Evolutionary conservation across 225 moss, liverwort and hornwort species (phyloP).

Genomic region (Polytrichum commune): DNA sequence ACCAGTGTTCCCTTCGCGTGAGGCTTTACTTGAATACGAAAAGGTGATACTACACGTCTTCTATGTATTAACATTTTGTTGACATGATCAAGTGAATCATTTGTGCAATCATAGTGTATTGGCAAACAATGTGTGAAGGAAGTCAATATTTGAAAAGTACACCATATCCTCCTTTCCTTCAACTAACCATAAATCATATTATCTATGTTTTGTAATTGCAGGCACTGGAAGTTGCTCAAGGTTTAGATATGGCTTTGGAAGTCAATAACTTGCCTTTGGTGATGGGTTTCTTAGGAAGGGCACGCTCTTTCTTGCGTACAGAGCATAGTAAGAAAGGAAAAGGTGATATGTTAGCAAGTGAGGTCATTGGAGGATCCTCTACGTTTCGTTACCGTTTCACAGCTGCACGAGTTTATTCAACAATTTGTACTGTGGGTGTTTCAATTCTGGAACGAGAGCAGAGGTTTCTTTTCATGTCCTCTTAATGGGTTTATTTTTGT

Average conservation of each 20-base stretch:
- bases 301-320: constrained; percentile 40
- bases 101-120: too few species aligned
- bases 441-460: constrained; percentile 86
- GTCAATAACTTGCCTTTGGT: constrained; percentile 52
- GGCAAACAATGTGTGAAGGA: too few species aligned
- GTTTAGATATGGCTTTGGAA: constrained; percentile 88
- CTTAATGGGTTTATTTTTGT: not conserved
- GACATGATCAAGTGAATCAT: not conserved
- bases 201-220: constrained; percentile 17
- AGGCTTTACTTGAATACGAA: constrained; percentile 73
- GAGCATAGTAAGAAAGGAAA: constrained; percentile 33
- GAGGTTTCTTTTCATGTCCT: constrained; percentile 46
- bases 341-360: constrained; percentile 7
- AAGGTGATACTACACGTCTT: constrained; percentile 35
- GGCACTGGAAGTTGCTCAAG: constrained; percentile 94
- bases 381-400: constrained; percentile 78
- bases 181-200: too few species aligned
- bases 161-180: too few species aligned
- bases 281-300: constrained; percentile 49
- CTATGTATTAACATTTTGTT: not conserved
- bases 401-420: constrained; percentile 79
- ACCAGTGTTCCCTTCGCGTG: constrained; percentile 66
- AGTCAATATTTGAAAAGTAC: too few species aligned
- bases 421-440: constrained; percentile 83
- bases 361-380: constrained; percentile 21